phyloP scores from a whole-genome alignment of 2,329 filamentous ascomycete genomes.

The Sporothrix schenckii region DNA sequence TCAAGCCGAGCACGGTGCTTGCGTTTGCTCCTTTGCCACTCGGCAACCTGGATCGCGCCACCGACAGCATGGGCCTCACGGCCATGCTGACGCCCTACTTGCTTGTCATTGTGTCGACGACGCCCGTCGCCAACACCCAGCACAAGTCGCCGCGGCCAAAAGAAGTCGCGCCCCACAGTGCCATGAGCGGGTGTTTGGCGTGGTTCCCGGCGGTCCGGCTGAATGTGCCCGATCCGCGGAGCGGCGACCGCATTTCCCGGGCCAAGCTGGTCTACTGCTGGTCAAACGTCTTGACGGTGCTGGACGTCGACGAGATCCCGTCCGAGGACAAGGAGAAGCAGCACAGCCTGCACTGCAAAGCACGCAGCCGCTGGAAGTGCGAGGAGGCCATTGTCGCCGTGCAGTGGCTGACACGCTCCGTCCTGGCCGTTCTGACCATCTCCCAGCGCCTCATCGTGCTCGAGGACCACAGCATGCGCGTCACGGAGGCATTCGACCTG shows the following conservation, averaged over 20 bases:
- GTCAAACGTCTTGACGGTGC: constrained; percentile 94
- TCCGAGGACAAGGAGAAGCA: constrained; percentile 72
- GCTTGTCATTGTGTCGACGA: constrained; percentile 95
- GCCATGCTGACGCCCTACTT: constrained; percentile 96
- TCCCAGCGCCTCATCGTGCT: constrained; percentile 91
- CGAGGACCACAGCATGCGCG: constrained; percentile 79
- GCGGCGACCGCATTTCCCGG: constrained; percentile 70
- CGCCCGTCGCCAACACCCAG: constrained; percentile 92
- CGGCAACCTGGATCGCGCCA: constrained; percentile 89
- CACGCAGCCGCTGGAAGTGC: constrained; percentile 86
- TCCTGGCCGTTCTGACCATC: constrained; percentile 87
- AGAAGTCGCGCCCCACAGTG: constrained; percentile 84
- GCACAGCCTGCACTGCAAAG: constrained; percentile 74
- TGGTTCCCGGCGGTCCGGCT: constrained; percentile 97
- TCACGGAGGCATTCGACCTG: constrained; percentile 93
- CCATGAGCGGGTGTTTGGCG: constrained; percentile 89
- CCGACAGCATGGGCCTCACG: constrained; percentile 85
- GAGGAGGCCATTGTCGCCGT: constrained; percentile 95
- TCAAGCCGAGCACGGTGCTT: constrained; percentile 92
- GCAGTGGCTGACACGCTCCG: constrained; percentile 94
- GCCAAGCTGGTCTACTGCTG: constrained; percentile 96
- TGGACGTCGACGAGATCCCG: constrained; percentile 79
- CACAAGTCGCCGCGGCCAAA: constrained; percentile 91
- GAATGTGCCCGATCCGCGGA: constrained; percentile 71
- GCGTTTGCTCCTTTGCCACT: constrained; percentile 88